Evolutionary conservation across 2,329 filamentous ascomycete species (phyloP).

Genomic region (Cryphonectria naterciae): DNA sequence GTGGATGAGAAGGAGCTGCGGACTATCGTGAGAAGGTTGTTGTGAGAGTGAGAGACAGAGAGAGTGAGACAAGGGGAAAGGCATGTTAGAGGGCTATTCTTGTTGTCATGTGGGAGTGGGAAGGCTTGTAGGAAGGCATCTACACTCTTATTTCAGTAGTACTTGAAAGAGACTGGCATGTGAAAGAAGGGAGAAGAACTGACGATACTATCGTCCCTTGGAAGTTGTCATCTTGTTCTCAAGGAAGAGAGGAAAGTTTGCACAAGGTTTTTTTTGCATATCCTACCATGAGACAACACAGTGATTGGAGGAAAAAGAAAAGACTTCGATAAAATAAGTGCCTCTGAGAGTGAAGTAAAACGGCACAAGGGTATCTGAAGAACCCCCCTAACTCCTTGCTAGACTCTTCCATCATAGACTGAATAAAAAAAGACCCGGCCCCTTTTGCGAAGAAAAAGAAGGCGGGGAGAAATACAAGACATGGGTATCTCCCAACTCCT

Average conservation of each 20-base stretch:
- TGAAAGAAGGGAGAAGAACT: background rate
- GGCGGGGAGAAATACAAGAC: background rate
- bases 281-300: background rate
- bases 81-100: background rate
- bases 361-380: background rate
- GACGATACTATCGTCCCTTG: background rate
- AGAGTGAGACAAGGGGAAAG: too few relatives aligned
- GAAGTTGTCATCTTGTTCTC: background rate
- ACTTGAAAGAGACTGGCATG: too few relatives aligned
- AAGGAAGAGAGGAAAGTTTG: background rate
- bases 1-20: constrained; percentile 28
- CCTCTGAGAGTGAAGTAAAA: background rate
- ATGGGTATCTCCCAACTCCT: background rate
- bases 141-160: too few relatives aligned
- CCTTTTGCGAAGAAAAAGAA: background rate
- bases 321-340: background rate
- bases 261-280: background rate
- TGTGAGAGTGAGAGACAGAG: background rate
- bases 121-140: too few relatives aligned
- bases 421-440: too few relatives aligned
- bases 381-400: background rate
- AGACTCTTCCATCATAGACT: background rate
- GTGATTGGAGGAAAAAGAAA: background rate
- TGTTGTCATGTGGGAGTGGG: background rate
- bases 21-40: background rate